phyloP scores from a whole-genome alignment of 1,139 yeast species.

The Saccharomyces hybrid region DNA sequence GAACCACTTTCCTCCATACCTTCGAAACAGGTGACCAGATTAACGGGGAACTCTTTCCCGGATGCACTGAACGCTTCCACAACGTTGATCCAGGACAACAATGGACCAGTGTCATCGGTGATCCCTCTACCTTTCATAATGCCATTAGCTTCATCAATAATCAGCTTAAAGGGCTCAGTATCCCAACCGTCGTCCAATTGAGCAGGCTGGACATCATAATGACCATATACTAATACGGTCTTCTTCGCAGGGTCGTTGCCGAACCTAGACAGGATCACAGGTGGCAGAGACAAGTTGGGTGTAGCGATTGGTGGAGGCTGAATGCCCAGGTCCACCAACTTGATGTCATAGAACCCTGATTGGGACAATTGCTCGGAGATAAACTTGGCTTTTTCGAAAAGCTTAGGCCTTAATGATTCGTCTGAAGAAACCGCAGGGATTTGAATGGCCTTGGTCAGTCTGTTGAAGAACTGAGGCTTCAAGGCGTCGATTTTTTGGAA shows the following conservation, averaged over 20 bases:
- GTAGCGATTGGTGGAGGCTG: constrained; percentile 82
- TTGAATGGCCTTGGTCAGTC: constrained; percentile 74
- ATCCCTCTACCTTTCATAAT: constrained; percentile 87
- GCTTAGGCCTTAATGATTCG: constrained; percentile 77
- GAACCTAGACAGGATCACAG: constrained; percentile 79
- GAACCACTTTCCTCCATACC: constrained; percentile 99
- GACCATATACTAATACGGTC: constrained; percentile 88
- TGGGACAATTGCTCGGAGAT: constrained; percentile 56
- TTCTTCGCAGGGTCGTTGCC: constrained; percentile 77
- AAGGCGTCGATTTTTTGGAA: constrained; percentile 61
- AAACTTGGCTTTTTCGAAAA: constrained; percentile 77
- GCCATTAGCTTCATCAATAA: constrained; percentile 42
- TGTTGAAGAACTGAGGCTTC: constrained; percentile 58
- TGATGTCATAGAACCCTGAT: constrained; percentile 76
- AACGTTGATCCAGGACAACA: constrained; percentile 91
- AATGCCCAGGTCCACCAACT: constrained; percentile 71
- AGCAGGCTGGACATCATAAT: constrained; percentile 98
- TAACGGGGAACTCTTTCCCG: constrained; percentile 86
- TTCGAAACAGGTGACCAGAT: constrained; percentile 85
- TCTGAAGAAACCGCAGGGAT: constrained; percentile 94
- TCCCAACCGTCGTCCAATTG: constrained; percentile 87
- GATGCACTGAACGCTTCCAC: constrained; percentile 83
- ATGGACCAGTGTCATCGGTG: constrained; percentile 97
- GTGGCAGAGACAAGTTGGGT: constrained; percentile 69
- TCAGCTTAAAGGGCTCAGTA: constrained; percentile 78